Conservation (phyloP, 2,329 filamentous ascomycete species). For the Aspergillus sp. region DNA sequence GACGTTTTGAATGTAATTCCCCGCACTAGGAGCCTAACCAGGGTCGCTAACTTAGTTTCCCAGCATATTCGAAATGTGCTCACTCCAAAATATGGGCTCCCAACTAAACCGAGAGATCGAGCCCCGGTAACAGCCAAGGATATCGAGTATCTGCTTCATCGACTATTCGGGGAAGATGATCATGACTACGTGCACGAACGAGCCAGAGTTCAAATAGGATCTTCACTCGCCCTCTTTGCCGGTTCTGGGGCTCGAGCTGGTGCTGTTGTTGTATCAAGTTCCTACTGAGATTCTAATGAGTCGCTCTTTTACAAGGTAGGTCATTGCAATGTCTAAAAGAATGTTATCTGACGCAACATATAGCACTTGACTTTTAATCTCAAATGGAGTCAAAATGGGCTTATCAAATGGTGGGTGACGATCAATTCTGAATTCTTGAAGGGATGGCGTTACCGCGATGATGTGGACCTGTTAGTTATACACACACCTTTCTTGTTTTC, state of each 20-base stretch:
- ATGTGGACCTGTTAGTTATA: background rate
- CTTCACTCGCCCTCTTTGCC: constrained; percentile 4
- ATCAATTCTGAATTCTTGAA: constrained; percentile 3
- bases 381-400: constrained; percentile 7
- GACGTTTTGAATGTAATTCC: constrained; percentile 9
- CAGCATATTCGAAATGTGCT: constrained; percentile 10
- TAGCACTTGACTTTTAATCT: background rate
- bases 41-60: constrained; percentile 3
- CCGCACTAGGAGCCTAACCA: background rate
- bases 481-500: too few relatives aligned
- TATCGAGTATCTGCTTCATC: constrained; percentile 8
- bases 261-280: constrained; percentile 12
- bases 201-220: constrained; percentile 7
- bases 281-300: constrained; percentile 10
- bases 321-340: too few relatives aligned
- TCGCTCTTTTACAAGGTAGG: constrained; percentile 10
- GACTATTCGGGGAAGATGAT: constrained; percentile 7
- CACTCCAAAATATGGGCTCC: constrained; percentile 7
- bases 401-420: background rate
- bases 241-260: constrained; percentile 6
- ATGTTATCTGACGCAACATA: background rate
- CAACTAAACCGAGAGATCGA: constrained; percentile 7
- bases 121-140: constrained; percentile 9
- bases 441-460: background rate
- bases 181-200: constrained; percentile 5